Percentiles rank a stretch among this genome's conserved stretches.
Conservation (phyloP, 1,139 yeast species). For the Hansenula lynferdii region DNA sequence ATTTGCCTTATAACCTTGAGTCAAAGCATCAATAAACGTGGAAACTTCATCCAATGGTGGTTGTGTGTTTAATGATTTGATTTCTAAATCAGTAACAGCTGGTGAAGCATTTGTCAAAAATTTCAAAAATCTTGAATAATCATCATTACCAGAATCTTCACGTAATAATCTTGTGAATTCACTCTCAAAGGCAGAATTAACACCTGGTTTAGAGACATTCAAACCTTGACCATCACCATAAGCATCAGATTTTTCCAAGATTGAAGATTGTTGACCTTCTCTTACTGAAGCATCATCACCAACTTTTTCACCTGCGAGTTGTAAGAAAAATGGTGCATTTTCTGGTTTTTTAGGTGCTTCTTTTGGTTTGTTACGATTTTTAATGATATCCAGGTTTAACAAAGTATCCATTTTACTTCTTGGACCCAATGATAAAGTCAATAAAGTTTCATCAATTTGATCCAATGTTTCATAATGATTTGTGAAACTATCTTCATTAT, state of each 20-base stretch:
- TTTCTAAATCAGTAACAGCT: constrained; percentile 76
- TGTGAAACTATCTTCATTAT: constrained; percentile 23
- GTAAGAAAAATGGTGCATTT: constrained; percentile 77
- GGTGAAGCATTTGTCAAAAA: constrained; percentile 68
- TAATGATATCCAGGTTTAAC: constrained; percentile 77
- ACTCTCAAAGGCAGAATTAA: constrained; percentile 53
- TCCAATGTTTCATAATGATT: constrained; percentile 48
- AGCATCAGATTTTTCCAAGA: constrained; percentile 4
- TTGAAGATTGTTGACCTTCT: constrained; percentile 36
- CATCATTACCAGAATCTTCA: constrained; percentile 35
- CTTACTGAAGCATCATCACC: constrained; percentile 68
- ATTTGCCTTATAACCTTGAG: constrained; percentile 52
- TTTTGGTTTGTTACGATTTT: constrained; percentile 80
- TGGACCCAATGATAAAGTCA: constrained; percentile 76
- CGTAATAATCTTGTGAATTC: constrained; percentile 67
- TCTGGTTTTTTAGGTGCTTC: constrained; percentile 88
- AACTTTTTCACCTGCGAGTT: constrained; percentile 56
- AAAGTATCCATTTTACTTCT: constrained; percentile 75
- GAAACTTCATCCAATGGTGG: constrained; percentile 54
- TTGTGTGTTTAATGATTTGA: constrained; percentile 67
- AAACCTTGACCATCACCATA: constrained; percentile 19
- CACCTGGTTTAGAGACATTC: constrained; percentile 25
- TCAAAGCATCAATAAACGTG: constrained; percentile 60
- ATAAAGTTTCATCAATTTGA: constrained; percentile 59
- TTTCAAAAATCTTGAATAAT: constrained; percentile 47